Evolutionary conservation across 2,329 filamentous ascomycete species (phyloP).

Genomic region (Sarocladium kiliense): DNA sequence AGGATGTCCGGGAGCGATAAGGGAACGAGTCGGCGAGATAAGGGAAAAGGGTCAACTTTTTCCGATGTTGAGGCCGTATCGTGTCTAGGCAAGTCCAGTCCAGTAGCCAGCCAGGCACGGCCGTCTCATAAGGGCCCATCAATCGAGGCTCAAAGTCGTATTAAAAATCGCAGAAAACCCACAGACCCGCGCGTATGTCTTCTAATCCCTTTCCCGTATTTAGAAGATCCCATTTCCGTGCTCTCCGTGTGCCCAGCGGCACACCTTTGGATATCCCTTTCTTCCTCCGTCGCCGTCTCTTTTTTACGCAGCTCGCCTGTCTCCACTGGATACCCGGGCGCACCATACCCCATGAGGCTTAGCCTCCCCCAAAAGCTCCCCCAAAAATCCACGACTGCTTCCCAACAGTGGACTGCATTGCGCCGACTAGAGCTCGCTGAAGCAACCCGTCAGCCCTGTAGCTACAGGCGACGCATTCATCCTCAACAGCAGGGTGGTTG

Average conservation of each 20-base stretch:
- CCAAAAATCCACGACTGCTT: background rate
- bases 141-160: too few relatives aligned
- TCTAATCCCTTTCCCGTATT: too few relatives aligned
- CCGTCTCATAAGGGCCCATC: too few relatives aligned
- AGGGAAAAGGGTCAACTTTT: background rate
- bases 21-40: background rate
- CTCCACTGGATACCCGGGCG: background rate
- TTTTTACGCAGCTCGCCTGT: background rate
- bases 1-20: background rate
- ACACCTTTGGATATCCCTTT: background rate
- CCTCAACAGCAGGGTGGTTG: background rate
- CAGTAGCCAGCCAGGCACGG: too few relatives aligned
- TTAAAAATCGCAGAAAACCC: background rate
- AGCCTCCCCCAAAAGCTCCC: slow-evolving; percentile 2
- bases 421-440: background rate
- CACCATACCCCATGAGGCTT: background rate
- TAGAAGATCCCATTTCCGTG: background rate
- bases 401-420: background rate
- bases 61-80: background rate
- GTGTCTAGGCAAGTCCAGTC: background rate
- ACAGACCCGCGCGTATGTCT: too few relatives aligned
- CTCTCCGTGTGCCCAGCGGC: background rate
- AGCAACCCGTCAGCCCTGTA: background rate
- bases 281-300: background rate
- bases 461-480: background rate